Evolutionary conservation across 805 yeast species (phyloP).

Genomic region (Wilhelminamyces savonicus): DNA sequence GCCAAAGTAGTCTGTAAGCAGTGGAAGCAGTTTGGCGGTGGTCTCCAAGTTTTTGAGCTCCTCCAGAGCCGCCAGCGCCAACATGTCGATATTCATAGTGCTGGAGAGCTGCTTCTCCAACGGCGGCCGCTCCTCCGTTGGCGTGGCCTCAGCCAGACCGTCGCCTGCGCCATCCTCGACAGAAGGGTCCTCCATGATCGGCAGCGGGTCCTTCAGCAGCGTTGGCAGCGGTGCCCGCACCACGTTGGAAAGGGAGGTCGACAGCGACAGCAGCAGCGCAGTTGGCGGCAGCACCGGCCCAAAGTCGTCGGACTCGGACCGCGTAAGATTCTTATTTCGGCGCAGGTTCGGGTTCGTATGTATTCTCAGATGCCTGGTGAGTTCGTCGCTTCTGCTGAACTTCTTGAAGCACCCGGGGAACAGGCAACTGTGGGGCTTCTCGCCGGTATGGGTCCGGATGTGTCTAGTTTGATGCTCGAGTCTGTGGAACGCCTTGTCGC

Average conservation of each 20-base stretch:
- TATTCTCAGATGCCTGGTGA: constrained; percentile 78
- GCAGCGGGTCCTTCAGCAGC: background rate
- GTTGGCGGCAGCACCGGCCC: too few species aligned
- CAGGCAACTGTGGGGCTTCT: constrained; percentile 80
- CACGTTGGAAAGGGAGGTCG: too few species aligned
- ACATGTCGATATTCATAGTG: constrained; percentile 40
- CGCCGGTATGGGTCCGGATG: constrained; percentile 90
- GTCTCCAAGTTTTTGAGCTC: constrained; percentile 40
- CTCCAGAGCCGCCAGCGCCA: constrained; percentile 52
- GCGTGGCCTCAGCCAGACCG: too few species aligned
- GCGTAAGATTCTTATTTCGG: constrained; percentile 27
- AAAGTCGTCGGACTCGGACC: too few species aligned
- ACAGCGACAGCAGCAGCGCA: too few species aligned
- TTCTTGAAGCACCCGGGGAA: constrained; percentile 80
- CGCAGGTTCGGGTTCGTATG: constrained; percentile 56
- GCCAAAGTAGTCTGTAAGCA: constrained; percentile 43
- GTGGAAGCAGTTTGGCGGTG: constrained; percentile 48
- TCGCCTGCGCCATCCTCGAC: too few species aligned
- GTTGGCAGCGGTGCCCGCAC: too few species aligned
- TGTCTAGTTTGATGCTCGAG: constrained; percentile 90
- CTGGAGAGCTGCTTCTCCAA: background rate
- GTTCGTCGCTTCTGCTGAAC: constrained; percentile 77
- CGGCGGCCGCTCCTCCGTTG: background rate
- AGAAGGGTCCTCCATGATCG: background rate
- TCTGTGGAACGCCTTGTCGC: constrained; percentile 82